These are phyloP conservation scores for Podospora conica DNA, from an alignment of 495 filamentous ascomycete genomes.

Conservation along the genomic window DNA sequence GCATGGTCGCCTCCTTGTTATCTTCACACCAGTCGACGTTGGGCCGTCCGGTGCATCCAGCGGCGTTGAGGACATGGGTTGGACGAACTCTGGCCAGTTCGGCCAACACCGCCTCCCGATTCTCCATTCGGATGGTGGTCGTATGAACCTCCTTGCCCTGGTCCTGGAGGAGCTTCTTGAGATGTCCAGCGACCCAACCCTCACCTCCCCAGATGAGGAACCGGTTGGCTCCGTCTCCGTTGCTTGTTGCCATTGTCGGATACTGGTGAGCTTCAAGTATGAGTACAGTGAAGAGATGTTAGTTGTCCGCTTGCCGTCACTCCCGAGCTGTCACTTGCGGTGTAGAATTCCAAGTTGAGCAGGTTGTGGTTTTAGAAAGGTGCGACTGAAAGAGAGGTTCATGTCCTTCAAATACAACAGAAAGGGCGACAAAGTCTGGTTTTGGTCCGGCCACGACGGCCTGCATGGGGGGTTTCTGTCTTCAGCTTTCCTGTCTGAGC, in stretches of 20 bases:
- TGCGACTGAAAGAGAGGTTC: neutral
- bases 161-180: slow-evolving; percentile 53
- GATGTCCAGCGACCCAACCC: slow-evolving; percentile 59
- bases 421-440: neutral
- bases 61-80: slow-evolving; percentile 58
- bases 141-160: slow-evolving; percentile 55
- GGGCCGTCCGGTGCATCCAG: slow-evolving; percentile 60
- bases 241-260: slow-evolving; percentile 21
- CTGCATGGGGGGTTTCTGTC: neutral
- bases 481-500: neutral
- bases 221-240: slow-evolving; percentile 23
- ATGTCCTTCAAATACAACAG: neutral
- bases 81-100: slow-evolving; percentile 53
- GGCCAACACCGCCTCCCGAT: slow-evolving; percentile 49
- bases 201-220: slow-evolving; percentile 59
- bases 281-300: neutral
- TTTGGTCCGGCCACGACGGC: slow-evolving; percentile 3
- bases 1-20: slow-evolving; percentile 57
- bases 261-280: neutral
- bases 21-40: slow-evolving; percentile 69
- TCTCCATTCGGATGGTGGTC: slow-evolving; percentile 57
- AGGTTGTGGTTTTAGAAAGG: neutral
- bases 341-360: neutral
- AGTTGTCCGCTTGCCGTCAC: neutral
- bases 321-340: too few relatives aligned